Evolutionary conservation across 169 alveolate genomes (phyloP).

Genomic region (Cryptosporidium sp.): DNA sequence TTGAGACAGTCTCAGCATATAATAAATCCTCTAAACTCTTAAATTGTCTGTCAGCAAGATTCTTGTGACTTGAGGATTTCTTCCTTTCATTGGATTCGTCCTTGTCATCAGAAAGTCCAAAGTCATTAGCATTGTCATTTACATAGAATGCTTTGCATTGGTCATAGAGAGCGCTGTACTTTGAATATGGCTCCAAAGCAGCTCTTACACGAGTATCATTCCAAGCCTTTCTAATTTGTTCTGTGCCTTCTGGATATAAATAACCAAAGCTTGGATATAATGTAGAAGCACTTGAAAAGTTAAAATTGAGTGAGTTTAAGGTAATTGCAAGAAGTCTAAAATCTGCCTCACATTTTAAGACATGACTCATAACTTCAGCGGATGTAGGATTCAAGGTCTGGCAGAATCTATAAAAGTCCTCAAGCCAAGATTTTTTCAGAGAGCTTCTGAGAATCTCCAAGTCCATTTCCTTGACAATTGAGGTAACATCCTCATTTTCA

Average conservation of each 20-base stretch:
- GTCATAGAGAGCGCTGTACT: conserved; percentile 88
- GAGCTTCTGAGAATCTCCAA: conserved; percentile 91
- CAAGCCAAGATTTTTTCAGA: conserved; percentile 96
- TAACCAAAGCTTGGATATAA: conserved; percentile 91
- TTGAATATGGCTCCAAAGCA: conserved; percentile 89
- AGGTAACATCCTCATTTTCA: conserved; percentile 69
- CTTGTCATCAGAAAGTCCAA: conserved; percentile 63
- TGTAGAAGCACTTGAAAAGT: conserved; percentile 86
- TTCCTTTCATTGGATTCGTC: conserved; percentile 28
- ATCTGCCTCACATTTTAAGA: conserved; percentile 89
- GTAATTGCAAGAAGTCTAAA: conserved; percentile 86
- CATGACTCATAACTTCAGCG: conserved; percentile 92
- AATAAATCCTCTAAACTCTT: conserved; percentile 94
- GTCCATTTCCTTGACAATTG: conserved; percentile 76
- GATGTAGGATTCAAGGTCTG: conserved; percentile 89
- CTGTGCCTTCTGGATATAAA: conserved; percentile 92
- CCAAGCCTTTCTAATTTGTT: conserved; percentile 89
- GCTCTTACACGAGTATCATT: conserved; percentile 90
- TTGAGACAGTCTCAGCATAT: conserved; percentile 93
- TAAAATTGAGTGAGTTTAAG: conserved; percentile 82
- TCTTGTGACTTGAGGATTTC: conserved; percentile 3
- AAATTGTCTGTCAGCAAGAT: conserved; percentile 71
- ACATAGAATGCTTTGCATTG: conserved; percentile 84
- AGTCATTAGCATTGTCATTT: conserved; percentile 65
- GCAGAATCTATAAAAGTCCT: conserved; percentile 93